Conservation (phyloP, 1,284 basidiomycete genomes). For the Ustilago curta region DNA sequence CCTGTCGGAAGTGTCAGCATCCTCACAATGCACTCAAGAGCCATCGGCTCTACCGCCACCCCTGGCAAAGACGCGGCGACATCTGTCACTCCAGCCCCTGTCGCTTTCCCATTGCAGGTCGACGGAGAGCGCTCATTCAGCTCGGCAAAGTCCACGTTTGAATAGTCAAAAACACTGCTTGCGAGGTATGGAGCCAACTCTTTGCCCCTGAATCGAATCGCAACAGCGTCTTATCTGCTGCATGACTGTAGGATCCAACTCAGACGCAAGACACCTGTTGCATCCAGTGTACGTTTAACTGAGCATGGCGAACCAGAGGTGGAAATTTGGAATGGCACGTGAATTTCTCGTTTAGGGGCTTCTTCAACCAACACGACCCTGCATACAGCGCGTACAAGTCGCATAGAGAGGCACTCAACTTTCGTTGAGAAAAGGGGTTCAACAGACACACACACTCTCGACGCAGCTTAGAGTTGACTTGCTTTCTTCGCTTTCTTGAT, state of each 20-base stretch:
- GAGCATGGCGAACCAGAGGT: not conserved
- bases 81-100: not conserved
- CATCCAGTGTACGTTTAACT: not conserved
- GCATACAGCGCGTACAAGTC: constrained; percentile 20
- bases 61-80: not conserved
- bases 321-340: constrained; percentile 11
- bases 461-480: not conserved
- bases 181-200: too few relatives aligned
- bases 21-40: not conserved
- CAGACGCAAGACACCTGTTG: not conserved
- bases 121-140: too few relatives aligned
- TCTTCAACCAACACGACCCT: constrained; percentile 47
- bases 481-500: not conserved
- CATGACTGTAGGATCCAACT: not conserved
- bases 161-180: too few relatives aligned
- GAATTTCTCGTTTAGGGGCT: constrained; percentile 32
- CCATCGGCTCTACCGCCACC: constrained; percentile 1
- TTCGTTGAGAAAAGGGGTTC: constrained; percentile 19
- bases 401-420: constrained; percentile 9
- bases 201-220: too few relatives aligned
- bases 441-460: not conserved
- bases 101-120: too few relatives aligned
- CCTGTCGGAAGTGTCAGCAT: constrained; percentile 3
- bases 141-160: too few relatives aligned
- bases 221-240: constrained; percentile 1